Conservation (phyloP, 805 yeast species). For the Scheffersomyces spartinae region DNA sequence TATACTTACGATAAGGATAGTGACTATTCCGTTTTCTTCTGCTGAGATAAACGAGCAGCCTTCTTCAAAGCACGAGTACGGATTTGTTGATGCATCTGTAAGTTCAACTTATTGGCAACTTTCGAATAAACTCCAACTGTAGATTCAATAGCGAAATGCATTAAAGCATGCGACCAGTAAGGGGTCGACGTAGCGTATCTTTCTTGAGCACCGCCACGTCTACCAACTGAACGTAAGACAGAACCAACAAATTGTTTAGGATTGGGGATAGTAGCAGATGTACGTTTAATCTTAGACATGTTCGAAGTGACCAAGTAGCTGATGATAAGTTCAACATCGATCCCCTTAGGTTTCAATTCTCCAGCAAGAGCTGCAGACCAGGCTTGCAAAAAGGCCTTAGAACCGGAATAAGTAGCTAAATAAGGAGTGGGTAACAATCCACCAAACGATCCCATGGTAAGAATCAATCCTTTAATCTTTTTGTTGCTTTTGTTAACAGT, state of each 20-base stretch:
- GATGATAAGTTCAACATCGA: constrained; percentile 79
- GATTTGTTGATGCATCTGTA: constrained; percentile 66
- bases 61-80: constrained; percentile 76
- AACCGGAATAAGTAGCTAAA: constrained; percentile 90
- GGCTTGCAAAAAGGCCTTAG: constrained; percentile 86
- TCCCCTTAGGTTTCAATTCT: constrained; percentile 54
- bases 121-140: constrained; percentile 75
- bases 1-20: too few species aligned
- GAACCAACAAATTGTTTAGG: constrained; percentile 74
- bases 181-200: constrained; percentile 83
- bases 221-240: constrained; percentile 59
- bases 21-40: constrained; percentile 5
- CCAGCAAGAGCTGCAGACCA: constrained; percentile 89
- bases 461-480: constrained; percentile 55
- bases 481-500: constrained; percentile 33
- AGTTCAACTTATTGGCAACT: constrained; percentile 58
- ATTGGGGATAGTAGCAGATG: constrained; percentile 67
- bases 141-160: constrained; percentile 73
- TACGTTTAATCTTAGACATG: constrained; percentile 84
- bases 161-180: constrained; percentile 84
- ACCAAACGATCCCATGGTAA: constrained; percentile 96
- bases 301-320: constrained; percentile 90
- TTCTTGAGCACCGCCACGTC: constrained; percentile 88
- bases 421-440: constrained; percentile 89
- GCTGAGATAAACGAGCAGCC: constrained; percentile 34